Percentiles rank a stretch among this genome's conserved stretches.
Conservation (phyloP, 2,329 filamentous ascomycete species). For the Pyricularia sp. region DNA sequence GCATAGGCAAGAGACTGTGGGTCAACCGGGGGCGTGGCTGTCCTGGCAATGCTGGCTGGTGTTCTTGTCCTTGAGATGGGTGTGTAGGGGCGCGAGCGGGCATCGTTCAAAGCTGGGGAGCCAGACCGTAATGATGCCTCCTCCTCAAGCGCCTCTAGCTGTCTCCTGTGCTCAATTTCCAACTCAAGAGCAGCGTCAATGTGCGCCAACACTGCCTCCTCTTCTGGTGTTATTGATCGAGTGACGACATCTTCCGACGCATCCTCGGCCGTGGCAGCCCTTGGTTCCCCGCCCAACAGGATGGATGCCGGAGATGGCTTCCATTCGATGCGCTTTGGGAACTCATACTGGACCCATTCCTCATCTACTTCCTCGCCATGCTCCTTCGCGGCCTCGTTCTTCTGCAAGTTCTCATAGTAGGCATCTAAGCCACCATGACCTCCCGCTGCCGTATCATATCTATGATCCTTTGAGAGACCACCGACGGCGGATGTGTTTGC, state of each 20-base stretch:
- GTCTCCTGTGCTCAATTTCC: constrained; percentile 54
- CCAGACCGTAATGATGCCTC: constrained; percentile 25
- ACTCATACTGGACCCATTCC: constrained; percentile 89
- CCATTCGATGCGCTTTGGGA: constrained; percentile 83
- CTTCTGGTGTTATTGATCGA: constrained; percentile 32
- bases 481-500: constrained; percentile 28
- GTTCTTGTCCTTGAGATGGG: constrained; percentile 33
- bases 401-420: constrained; percentile 86
- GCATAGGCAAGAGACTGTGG: constrained; percentile 63
- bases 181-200: constrained; percentile 78
- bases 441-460: constrained; percentile 27
- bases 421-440: constrained; percentile 67
- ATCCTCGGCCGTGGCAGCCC: constrained; percentile 23
- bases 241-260: constrained; percentile 20
- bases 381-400: constrained; percentile 56
- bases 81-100: constrained; percentile 29
- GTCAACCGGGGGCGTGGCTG: constrained; percentile 52
- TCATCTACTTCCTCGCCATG: constrained; percentile 52
- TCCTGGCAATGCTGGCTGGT: constrained; percentile 38
- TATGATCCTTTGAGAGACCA: constrained; percentile 46
- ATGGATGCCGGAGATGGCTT: constrained; percentile 53
- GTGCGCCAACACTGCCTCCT: constrained; percentile 59
- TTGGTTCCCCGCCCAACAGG: constrained; percentile 33
- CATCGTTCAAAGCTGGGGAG: constrained; percentile 27
- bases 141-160: constrained; percentile 34